These are phyloP conservation scores for Colletotrichum incanum DNA, from an alignment of 2,329 filamentous ascomycete genomes.

Conservation along the genomic window DNA sequence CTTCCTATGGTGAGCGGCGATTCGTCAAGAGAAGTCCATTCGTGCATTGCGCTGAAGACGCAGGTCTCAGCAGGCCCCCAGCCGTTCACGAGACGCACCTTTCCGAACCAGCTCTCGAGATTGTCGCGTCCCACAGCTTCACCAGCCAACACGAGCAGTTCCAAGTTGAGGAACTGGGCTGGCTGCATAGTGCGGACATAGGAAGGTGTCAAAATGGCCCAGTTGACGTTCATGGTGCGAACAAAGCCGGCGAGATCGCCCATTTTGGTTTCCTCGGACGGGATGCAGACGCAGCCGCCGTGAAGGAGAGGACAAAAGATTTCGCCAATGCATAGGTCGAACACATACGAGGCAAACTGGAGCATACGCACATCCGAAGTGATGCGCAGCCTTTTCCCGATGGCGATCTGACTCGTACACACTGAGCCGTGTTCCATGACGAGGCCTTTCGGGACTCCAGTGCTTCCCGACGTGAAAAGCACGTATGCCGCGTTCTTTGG, in stretches of 20 bases:
- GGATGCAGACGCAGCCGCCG: conserved; percentile 59
- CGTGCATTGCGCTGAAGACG: conserved; percentile 4
- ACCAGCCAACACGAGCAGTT: conserved; percentile 64
- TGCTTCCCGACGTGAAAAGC: conserved; percentile 59
- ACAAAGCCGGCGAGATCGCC: conserved; percentile 29
- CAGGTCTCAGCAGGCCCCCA: conserved; percentile 49
- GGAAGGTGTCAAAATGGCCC: conserved; percentile 10
- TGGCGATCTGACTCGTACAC: conserved; percentile 41
- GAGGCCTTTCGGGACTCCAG: conserved; percentile 64
- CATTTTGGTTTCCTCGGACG: conserved; percentile 54
- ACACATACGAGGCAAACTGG: conserved; percentile 53
- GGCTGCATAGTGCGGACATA: conserved; percentile 58
- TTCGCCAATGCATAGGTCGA: conserved; percentile 55
- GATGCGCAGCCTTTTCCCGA: conserved; percentile 1
- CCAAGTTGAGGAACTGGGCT: conserved; percentile 60
- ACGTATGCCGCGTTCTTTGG: conserved; percentile 49
- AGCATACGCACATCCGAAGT: conserved; percentile 23
- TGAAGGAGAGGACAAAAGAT: conserved; percentile 54
- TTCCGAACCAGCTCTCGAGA: conserved; percentile 61
- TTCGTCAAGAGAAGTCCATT: conserved; percentile 6
- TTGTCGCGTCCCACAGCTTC: conserved; percentile 67
- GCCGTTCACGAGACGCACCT: conserved; percentile 44
- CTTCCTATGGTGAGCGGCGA: conserved; percentile 20
- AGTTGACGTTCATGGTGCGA: background rate
- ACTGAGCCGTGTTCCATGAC: conserved; percentile 49